Base-by-base conservation (phyloP, 805 yeast species). In the Kurtzmaniella fragi region DNA sequence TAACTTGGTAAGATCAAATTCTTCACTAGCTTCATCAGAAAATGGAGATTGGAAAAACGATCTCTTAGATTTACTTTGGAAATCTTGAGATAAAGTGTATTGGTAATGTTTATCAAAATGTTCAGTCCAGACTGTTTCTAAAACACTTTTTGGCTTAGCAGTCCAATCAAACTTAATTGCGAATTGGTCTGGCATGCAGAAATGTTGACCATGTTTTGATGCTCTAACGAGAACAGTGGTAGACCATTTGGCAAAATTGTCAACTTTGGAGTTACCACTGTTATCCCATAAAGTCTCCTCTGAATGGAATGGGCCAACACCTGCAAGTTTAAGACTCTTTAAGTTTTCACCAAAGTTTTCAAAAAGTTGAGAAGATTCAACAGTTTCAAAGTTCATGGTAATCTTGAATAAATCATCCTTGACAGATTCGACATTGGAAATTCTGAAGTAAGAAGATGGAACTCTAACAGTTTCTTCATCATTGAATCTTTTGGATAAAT, bases 131-230 rank as follows among this genome's bases (percentile, higher is more conserved):
- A 40, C 43, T 6, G 31, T 29, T 14, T 43, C 44, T 33, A 47
- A 44, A 30, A 42, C 50, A 36, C 43, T 42, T 16, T 30, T 14
- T 32, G 37, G 42, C 35, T 39, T 37, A 15, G 42, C 41, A 29
- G 39, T 42, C 48, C 48, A 44, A 31, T 47, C 44, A 39, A 40
- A 41, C n/a, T 41, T 30, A 36, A 57, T 49, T 13, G 43, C 42
- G 42, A 57, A 54, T 28, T 42, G 46, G 25, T 43, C 38, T 27
- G 61, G 62, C 37, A 57, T 50, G 48, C 61, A 56, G 48, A 51
- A 51, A 39, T 46, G 44, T 28, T 48, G 49, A 14, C 39, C 30
- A 15, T 45, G 35, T 28, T 33, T 35, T 17, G 41, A 39, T 28
- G 60, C 54, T 36, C 49, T 43, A 16, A 57, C 49, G 7, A 52